Percentiles rank a stretch among this genome's conserved stretches.
Evolutionary conservation across 305 asterid genomes (phyloP).

Genomic region (Rubia tinctorum): DNA sequence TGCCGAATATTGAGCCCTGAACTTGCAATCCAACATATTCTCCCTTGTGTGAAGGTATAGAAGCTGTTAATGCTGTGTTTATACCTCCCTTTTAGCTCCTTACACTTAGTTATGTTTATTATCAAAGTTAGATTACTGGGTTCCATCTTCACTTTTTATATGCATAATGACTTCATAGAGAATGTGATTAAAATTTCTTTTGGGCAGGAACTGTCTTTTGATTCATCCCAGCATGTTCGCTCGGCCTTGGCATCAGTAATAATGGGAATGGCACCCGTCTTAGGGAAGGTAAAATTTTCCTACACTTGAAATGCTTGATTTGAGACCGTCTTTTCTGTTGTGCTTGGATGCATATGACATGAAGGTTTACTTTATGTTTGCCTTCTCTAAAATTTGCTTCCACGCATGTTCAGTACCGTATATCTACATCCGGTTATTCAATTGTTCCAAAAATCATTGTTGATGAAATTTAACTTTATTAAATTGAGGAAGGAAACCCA

Average conservation of each 20-base stretch:
- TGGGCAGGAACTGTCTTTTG: constrained; percentile 37
- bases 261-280: constrained; percentile 45
- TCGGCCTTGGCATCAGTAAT: constrained; percentile 48
- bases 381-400: too few relatives aligned
- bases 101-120: neutral
- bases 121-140: neutral
- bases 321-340: neutral
- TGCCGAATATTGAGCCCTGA: constrained; percentile 69
- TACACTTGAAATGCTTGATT: neutral
- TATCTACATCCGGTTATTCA: too few relatives aligned
- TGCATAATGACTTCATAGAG: neutral
- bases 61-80: neutral
- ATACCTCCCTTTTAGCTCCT: neutral
- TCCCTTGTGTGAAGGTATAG: constrained; percentile 25
- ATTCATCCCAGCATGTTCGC: constrained; percentile 45
- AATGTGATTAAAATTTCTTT: neutral
- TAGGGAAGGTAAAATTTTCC: constrained; percentile 32
- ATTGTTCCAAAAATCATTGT: neutral
- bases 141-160: neutral
- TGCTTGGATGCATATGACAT: neutral
- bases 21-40: constrained; percentile 65
- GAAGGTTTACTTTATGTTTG: neutral
- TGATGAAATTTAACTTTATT: constrained; percentile 4
- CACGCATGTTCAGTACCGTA: too few relatives aligned
- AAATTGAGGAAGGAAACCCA: constrained; percentile 1